Evolutionary conservation across 225 moss, liverwort and hornwort species (phyloP).

Genomic region (Marchantia paleacea): DNA sequence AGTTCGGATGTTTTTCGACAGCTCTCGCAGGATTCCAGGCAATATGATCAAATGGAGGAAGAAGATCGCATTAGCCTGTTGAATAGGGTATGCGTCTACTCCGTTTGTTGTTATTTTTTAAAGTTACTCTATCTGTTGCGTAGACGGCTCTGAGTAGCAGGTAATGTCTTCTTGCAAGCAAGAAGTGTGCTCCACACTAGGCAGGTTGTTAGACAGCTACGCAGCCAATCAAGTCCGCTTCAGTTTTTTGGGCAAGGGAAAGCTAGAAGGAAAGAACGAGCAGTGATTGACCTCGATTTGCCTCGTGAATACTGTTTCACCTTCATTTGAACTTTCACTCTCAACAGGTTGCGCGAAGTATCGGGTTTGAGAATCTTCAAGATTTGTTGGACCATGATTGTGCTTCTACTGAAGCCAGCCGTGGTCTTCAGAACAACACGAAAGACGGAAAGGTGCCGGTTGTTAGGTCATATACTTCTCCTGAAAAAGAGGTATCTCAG

Average conservation of each 20-base stretch:
- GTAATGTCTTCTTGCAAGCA: not conserved
- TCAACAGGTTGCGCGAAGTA: conserved; percentile 65
- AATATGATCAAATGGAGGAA: conserved; percentile 64
- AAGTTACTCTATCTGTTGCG: not conserved
- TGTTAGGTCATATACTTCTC: conserved; percentile 17
- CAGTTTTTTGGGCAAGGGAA: not conserved
- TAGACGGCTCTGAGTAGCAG: not conserved
- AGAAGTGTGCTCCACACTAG: not conserved
- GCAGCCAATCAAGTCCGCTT: not conserved
- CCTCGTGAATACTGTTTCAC: not conserved
- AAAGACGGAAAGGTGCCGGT: conserved; percentile 29
- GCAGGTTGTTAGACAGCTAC: not conserved
- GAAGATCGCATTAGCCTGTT: conserved; percentile 60
- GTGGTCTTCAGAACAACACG: conserved; percentile 43
- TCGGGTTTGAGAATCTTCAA: conserved; percentile 69
- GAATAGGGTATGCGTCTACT: conserved; percentile 54
- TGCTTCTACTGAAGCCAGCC: conserved; percentile 71
- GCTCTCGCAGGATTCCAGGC: conserved; percentile 56
- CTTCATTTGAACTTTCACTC: no score
- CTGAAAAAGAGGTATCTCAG: conserved; percentile 10
- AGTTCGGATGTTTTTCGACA: conserved; percentile 45
- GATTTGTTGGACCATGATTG: conserved; percentile 75
- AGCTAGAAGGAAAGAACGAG: not conserved
- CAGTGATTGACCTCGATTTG: not conserved
- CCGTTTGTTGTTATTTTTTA: conserved; percentile 14